phyloP scores from a whole-genome alignment of 257 asterid species.

The Mitragyna speciosa region DNA sequence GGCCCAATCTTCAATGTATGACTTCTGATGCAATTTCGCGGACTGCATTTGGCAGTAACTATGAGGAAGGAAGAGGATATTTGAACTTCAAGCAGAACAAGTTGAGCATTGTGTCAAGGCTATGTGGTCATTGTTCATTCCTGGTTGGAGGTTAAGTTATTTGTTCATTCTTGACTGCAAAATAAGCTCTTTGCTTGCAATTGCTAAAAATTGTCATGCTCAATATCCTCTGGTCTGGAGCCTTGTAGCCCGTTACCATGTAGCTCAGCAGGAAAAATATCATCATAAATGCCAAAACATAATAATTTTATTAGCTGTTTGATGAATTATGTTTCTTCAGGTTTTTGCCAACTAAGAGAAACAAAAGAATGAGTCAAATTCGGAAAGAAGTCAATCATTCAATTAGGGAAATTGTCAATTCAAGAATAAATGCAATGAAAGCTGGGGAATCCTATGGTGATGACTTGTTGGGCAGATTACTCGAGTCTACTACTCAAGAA shows the following conservation, averaged over 20 bases:
- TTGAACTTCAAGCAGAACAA: conserved; percentile 8
- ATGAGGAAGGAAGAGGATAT: neutral
- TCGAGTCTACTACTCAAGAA: conserved; percentile 25
- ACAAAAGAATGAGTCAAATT: conserved; percentile 26
- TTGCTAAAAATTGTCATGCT: too few relatives aligned
- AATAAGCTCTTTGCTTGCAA: too few relatives aligned
- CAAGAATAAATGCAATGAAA: conserved; percentile 15
- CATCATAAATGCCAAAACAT: too few relatives aligned
- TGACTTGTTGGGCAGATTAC: conserved; percentile 26
- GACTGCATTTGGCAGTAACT: conserved; percentile 7
- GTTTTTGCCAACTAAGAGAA: conserved; percentile 27
- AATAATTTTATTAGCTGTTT: too few relatives aligned
- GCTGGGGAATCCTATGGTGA: conserved; percentile 7
- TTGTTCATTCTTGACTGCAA: neutral
- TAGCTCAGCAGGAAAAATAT: too few relatives aligned
- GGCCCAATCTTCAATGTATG: neutral
- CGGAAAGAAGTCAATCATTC: conserved; percentile 15
- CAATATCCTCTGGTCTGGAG: too few relatives aligned
- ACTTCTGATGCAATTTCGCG: conserved; percentile 8
- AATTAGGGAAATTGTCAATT: conserved; percentile 4
- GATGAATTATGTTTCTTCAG: neutral
- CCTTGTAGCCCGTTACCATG: too few relatives aligned
- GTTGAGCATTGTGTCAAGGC: neutral
- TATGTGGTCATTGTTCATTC: neutral
- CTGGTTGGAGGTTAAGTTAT: neutral